These are phyloP conservation scores for Hypholoma sublateritium DNA, from an alignment of 768 basidiomycete genomes.

Conservation along the genomic window DNA sequence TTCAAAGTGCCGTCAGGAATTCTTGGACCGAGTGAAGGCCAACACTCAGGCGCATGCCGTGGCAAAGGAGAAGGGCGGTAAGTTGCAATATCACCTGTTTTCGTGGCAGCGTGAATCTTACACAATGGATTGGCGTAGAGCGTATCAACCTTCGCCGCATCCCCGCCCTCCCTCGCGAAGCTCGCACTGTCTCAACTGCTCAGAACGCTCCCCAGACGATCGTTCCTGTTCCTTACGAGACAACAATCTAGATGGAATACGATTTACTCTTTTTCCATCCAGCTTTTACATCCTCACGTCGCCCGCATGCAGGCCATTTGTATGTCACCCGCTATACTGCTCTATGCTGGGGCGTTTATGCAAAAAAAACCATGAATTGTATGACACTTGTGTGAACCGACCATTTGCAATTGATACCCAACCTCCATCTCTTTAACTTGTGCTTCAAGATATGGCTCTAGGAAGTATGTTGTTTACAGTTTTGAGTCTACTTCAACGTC, in stretches of 20 bases:
- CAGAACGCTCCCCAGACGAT: conserved; percentile 92
- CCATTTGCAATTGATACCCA: background rate
- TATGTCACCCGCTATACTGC: conserved; percentile 22
- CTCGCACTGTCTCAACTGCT: conserved; percentile 67
- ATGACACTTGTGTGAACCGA: conserved; percentile 6
- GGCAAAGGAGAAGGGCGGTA: conserved; percentile 90
- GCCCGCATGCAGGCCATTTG: conserved; percentile 21
- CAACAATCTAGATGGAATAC: conserved; percentile 73
- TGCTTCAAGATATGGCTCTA: background rate
- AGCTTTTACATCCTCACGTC: conserved; percentile 17
- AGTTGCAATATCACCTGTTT: conserved; percentile 30
- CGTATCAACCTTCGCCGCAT: conserved; percentile 83
- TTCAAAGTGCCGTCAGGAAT: conserved; percentile 98
- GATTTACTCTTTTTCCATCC: conserved; percentile 15
- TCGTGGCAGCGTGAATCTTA: background rate
- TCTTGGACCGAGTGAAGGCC: conserved; percentile 91
- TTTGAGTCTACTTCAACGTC: too few species aligned
- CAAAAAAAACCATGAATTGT: conserved; percentile 20
- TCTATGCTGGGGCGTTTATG: conserved; percentile 24
- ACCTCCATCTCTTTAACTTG: background rate
- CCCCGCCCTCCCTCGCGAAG: conserved; percentile 79
- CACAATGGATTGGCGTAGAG: conserved; percentile 44
- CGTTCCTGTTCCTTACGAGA: conserved; percentile 92
- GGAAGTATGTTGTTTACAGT: too few species aligned
- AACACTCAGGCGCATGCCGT: conserved; percentile 83